These are phyloP conservation scores for Aspergillus versicolor DNA, from an alignment of 2,329 filamentous ascomycete species.

Conservation along the genomic window DNA sequence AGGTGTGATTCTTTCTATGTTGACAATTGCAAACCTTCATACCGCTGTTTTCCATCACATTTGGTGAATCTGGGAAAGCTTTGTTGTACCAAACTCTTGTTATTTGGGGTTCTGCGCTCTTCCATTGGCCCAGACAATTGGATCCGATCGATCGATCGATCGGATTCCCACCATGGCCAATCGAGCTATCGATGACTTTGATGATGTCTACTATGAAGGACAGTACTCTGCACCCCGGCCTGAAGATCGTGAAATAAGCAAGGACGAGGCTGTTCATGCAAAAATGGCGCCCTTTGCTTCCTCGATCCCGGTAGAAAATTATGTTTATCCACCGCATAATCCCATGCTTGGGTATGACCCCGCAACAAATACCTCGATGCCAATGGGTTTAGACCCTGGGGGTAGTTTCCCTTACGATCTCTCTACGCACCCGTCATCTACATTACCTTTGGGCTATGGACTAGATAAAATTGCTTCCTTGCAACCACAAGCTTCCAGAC, in stretches of 20 bases:
- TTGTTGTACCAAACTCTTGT: background rate
- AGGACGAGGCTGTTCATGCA: constrained; percentile 14
- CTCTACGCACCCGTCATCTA: constrained; percentile 21
- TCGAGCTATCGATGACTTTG: constrained; percentile 17
- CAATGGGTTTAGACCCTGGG: constrained; percentile 22
- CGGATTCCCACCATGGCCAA: constrained; percentile 11
- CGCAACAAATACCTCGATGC: constrained; percentile 14
- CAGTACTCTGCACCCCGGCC: constrained; percentile 13
- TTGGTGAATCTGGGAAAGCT: background rate
- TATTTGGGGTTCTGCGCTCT: background rate
- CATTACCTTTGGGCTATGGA: constrained; percentile 17
- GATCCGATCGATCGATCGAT: constrained; percentile 24
- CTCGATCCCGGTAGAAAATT: constrained; percentile 12
- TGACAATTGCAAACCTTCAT: background rate
- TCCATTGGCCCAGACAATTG: constrained; percentile 15
- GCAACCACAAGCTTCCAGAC: constrained; percentile 11
- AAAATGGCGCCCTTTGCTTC: constrained; percentile 14
- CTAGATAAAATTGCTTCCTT: constrained; percentile 8
- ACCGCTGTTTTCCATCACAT: background rate
- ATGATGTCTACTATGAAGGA: constrained; percentile 17
- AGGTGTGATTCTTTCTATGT: background rate
- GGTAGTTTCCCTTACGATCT: constrained; percentile 25
- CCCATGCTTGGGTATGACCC: constrained; percentile 29
- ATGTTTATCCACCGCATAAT: constrained; percentile 19
- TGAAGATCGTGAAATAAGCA: background rate